phyloP scores from a whole-genome alignment of 2,329 filamentous ascomycete species.

The Pezicula neosporulosa region DNA sequence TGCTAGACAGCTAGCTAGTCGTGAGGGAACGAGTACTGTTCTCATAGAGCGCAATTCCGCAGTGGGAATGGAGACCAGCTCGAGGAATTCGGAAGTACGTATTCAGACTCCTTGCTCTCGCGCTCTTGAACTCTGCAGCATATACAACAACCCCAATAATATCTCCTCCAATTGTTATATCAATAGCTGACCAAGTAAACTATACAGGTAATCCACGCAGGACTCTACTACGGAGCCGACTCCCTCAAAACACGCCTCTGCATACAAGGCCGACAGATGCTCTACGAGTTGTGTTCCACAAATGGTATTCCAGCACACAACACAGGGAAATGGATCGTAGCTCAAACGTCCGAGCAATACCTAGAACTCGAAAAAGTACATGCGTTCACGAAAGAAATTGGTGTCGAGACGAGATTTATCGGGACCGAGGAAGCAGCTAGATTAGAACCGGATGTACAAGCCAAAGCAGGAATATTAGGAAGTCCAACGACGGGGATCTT shows the following conservation, averaged over 20 bases:
- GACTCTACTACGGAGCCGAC: conserved; percentile 63
- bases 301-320: conserved; percentile 68
- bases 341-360: conserved; percentile 67
- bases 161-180: background rate
- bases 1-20: conserved; percentile 56
- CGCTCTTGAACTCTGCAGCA: background rate
- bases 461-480: conserved; percentile 72
- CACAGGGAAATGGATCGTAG: conserved; percentile 92
- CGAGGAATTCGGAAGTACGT: conserved; percentile 61
- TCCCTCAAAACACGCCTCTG: conserved; percentile 84
- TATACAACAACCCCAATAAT: background rate
- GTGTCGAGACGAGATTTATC: conserved; percentile 72
- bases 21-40: conserved; percentile 58
- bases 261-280: conserved; percentile 67
- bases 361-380: conserved; percentile 46
- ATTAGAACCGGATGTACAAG: conserved; percentile 73
- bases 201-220: conserved; percentile 83
- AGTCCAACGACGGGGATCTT: conserved; percentile 85
- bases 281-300: conserved; percentile 73
- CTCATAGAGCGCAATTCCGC: conserved; percentile 63
- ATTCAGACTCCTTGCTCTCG: background rate
- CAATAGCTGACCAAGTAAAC: background rate
- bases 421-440: conserved; percentile 53
- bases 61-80: conserved; percentile 68
- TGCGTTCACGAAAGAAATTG: conserved; percentile 37